A percentile compares a stretch with the other conserved stretches of the same genome.
Conservation (phyloP, 176 grass and related monocot species). For the Pontederia crassipes region DNA sequence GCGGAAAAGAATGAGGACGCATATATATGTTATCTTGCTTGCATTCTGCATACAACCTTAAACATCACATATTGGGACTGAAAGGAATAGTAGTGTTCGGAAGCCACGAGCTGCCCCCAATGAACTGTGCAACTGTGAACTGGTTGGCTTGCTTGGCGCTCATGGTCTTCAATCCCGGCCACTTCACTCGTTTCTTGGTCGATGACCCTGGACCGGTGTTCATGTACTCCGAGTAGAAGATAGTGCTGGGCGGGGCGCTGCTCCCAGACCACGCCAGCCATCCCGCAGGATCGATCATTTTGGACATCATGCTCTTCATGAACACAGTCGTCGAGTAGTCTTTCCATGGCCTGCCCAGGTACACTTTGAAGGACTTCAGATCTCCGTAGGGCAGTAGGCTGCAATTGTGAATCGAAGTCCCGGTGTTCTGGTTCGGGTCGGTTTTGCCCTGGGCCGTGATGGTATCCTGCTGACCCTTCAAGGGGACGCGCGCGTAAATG, state of each 20-base stretch:
- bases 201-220: slow-evolving; percentile 36
- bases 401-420: slow-evolving; percentile 60
- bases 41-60: no score
- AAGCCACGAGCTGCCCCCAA: no score
- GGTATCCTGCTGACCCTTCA: slow-evolving; percentile 42
- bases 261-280: slow-evolving; percentile 43
- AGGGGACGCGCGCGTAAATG: slow-evolving; percentile 26
- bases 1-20: no score
- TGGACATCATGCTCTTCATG: slow-evolving; percentile 40
- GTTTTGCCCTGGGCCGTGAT: slow-evolving; percentile 45
- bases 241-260: slow-evolving; percentile 16
- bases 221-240: slow-evolving; percentile 74
- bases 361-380: slow-evolving; percentile 12
- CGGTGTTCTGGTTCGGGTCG: slow-evolving; percentile 53
- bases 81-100: no score
- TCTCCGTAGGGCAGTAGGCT: slow-evolving; percentile 23
- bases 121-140: no score
- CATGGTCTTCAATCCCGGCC: no score
- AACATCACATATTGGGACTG: no score
- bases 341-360: slow-evolving; percentile 70
- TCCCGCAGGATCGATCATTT: slow-evolving; percentile 29
- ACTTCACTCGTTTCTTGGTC: no score
- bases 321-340: slow-evolving; percentile 43
- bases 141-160: no score
- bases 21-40: no score